Evolutionary conservation across 345 rosid genomes (phyloP).

Genomic region (Ricinus communis): DNA sequence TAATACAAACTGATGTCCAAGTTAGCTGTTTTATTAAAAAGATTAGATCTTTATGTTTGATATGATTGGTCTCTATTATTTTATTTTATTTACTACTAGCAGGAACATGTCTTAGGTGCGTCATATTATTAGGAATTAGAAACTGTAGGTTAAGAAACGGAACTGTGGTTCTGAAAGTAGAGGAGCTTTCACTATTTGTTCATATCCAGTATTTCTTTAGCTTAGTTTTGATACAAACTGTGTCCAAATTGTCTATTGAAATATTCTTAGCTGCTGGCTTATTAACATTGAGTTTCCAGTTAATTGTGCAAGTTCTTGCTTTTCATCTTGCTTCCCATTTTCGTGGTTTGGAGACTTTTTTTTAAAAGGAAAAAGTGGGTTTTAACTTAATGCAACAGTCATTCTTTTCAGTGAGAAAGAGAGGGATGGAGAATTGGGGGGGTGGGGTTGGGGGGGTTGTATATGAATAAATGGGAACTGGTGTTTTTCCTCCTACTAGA

Average conservation of each 20-base stretch:
- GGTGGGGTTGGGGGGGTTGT: no score
- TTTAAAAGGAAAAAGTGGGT: no score
- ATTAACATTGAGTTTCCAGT: not conserved
- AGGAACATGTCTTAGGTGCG: no score
- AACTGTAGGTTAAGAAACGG: no score
- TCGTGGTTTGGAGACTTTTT: not conserved
- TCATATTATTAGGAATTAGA: no score
- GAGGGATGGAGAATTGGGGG: not conserved
- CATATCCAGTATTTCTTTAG: not conserved
- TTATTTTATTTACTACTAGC: not conserved
- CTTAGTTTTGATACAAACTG: not conserved
- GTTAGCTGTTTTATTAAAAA: no score
- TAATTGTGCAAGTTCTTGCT: not conserved
- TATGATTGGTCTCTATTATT: not conserved
- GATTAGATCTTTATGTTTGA: constrained; percentile 1
- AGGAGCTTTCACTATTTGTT: not conserved
- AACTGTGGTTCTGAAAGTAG: no score
- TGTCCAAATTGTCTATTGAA: not conserved
- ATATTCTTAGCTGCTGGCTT: not conserved
- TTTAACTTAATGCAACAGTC: no score
- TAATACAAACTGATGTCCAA: no score
- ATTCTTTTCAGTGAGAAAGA: not conserved
- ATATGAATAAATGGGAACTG: not conserved
- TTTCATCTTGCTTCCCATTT: not conserved
- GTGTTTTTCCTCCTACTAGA: no score